A percentile compares a stretch with the other conserved stretches of the same genome.
phyloP scores from a whole-genome alignment of 192 early-diverging fungal genomes.

The Nowakowskiella sp. region DNA sequence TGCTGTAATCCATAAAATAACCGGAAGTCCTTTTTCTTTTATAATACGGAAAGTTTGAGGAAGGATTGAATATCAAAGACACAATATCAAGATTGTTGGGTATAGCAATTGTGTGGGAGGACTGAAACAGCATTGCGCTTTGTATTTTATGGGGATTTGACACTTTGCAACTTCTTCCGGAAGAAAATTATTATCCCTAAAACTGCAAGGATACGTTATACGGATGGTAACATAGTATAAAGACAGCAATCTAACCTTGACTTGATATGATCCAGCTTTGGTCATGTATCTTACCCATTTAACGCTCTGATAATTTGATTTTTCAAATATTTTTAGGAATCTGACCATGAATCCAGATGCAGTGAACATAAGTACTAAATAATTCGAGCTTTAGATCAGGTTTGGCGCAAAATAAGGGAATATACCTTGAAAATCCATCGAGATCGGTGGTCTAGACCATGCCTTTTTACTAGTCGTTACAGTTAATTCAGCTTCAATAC shows the following conservation, averaged over 20 bases:
- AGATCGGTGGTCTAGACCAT: constrained; percentile 94
- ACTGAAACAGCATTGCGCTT: too few species aligned
- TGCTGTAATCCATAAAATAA: too few species aligned
- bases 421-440: constrained; percentile 76
- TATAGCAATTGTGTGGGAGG: too few species aligned
- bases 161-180: too few species aligned
- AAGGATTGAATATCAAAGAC: too few species aligned
- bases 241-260: constrained; percentile 33
- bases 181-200: too few species aligned
- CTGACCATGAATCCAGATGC: constrained; percentile 91
- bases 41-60: too few species aligned
- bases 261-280: constrained; percentile 85
- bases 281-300: constrained; percentile 99
- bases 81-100: too few species aligned
- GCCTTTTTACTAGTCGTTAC: constrained; percentile 74
- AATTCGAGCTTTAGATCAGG: not conserved
- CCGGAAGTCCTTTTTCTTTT: too few species aligned
- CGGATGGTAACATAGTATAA: too few species aligned
- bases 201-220: too few species aligned
- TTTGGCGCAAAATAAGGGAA: constrained; percentile 32
- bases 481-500: constrained; percentile 74
- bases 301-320: constrained; percentile 89
- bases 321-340: constrained; percentile 97
- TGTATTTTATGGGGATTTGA: too few species aligned
- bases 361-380: constrained; percentile 91